A percentile compares a stretch with the other conserved stretches of the same genome.
Evolutionary conservation across 2,329 filamentous ascomycete species (phyloP).

Genomic region (Didymella sp.): DNA sequence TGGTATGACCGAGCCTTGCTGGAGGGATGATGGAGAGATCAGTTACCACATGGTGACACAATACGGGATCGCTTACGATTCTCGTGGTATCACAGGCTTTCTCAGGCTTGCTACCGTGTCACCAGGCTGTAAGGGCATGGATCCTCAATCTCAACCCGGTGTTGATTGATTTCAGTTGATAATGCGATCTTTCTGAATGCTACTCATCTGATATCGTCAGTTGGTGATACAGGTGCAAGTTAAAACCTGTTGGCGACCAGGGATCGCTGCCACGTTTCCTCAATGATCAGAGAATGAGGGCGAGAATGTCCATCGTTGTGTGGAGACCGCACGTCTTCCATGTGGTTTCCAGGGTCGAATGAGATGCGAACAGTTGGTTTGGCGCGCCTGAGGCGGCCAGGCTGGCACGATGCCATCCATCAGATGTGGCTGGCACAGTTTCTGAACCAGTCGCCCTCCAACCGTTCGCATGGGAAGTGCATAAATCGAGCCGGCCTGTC

Average conservation of each 20-base stretch:
- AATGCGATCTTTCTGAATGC: constrained; percentile 22
- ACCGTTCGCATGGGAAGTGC: constrained; percentile 45
- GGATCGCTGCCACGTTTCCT: constrained; percentile 39
- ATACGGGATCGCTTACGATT: constrained; percentile 38
- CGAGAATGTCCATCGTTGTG: constrained; percentile 14
- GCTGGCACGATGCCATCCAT: constrained; percentile 22
- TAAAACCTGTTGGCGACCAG: constrained; percentile 21
- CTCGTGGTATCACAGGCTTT: constrained; percentile 30
- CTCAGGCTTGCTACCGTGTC: constrained; percentile 25
- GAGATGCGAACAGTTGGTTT: constrained; percentile 47
- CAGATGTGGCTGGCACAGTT: constrained; percentile 35
- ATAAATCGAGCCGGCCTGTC: constrained; percentile 33
- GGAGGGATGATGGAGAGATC: constrained; percentile 16
- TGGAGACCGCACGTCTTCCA: constrained; percentile 12
- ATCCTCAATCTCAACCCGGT: neutral
- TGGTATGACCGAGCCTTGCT: constrained; percentile 38
- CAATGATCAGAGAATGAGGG: constrained; percentile 7
- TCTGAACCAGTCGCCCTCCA: constrained; percentile 14
- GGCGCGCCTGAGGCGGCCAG: constrained; percentile 44
- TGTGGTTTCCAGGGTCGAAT: constrained; percentile 30
- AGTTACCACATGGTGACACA: constrained; percentile 36
- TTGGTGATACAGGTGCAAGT: constrained; percentile 38
- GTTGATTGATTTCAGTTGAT: constrained; percentile 23
- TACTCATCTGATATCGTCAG: constrained; percentile 36
- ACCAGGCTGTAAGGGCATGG: constrained; percentile 24